Percentiles rank a stretch among this genome's conserved stretches.
Conservation (phyloP, 129 eudicot species). For the Scalesia atractyloides region DNA sequence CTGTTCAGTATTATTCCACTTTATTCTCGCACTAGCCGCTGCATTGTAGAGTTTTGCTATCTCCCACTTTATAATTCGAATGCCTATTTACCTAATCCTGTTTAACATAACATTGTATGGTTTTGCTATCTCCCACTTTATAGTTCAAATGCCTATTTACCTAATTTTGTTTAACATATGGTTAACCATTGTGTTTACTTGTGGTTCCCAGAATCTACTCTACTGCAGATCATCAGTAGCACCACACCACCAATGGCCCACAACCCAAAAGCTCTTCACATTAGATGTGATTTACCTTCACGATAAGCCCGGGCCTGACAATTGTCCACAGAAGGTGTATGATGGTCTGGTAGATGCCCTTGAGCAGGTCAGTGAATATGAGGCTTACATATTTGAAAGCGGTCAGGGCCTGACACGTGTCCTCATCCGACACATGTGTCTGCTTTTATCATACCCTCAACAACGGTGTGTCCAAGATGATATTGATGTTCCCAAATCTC, state of each 20-base stretch:
- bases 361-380: constrained; percentile 80
- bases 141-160: not conserved
- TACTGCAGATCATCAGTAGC: constrained; percentile 86
- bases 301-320: constrained; percentile 89
- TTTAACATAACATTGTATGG: not conserved
- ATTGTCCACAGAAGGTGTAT: constrained; percentile 96
- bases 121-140: not conserved
- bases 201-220: constrained; percentile 59
- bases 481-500: constrained; percentile 71
- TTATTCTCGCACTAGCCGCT: not conserved
- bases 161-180: not conserved
- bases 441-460: constrained; percentile 84
- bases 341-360: constrained; percentile 92
- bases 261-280: constrained; percentile 74
- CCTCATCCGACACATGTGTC: constrained; percentile 72
- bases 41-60: not conserved
- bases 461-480: constrained; percentile 94
- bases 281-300: constrained; percentile 89
- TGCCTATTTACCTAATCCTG: not conserved
- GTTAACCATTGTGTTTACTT: constrained; percentile 1
- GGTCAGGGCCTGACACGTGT: constrained; percentile 88
- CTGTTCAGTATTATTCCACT: not conserved
- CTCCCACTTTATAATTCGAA: not conserved
- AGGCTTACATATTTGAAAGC: constrained; percentile 91
- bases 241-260: constrained; percentile 71